Base-by-base conservation (phyloP, 192 early-diverging fungal species). In the Gaertneriomyces sp. region DNA sequence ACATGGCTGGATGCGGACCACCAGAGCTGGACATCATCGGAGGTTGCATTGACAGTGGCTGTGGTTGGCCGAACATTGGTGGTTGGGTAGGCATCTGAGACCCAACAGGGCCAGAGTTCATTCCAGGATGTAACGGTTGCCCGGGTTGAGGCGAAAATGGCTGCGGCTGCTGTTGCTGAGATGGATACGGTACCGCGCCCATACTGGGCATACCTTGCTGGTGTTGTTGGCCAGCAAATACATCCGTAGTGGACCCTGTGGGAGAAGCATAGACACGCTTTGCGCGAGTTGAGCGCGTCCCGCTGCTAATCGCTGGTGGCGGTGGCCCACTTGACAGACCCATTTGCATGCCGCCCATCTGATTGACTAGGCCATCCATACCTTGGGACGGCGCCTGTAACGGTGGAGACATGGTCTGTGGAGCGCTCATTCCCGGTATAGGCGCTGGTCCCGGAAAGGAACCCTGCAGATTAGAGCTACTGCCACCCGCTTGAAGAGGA, bases 191-290 rank as follows among this genome's bases (percentile, higher is more conserved):
- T 33, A 33, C 25, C 25, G 25, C 25, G 25, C 25, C 25, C 25
- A 33, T 33, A 33, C 25, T 33, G 25, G 25, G 25, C 25, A 33
- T 33, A 33, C 1, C 0, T 33, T 33, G 25, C 25, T 33, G 25
- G 25, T 33, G 25, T 33, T 33, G 25, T 2, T 33, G 38, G 8
- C 41, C 41, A 9, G 52, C 53, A 38, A 12, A 16, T 11, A 20
- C 25, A 54, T 43, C 59, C 6, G 58, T 25, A 11, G 60, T 38
- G 7, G 49, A 19, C 20, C 11, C 43, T 19, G 58, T 47, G 14
- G 68, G 33, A 12, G 52, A 45, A 11, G 69, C 61, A 42, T 70
- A 70, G 12, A 64, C 54, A 7, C 69, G 60, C 52, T 50, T 63
- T 5, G 57, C 61, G 5, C 69, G 40, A 1, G 69, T 59, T 20